Conservation (phyloP, 352 stramenopile genomes). For the Globisporangium mamillatum region DNA sequence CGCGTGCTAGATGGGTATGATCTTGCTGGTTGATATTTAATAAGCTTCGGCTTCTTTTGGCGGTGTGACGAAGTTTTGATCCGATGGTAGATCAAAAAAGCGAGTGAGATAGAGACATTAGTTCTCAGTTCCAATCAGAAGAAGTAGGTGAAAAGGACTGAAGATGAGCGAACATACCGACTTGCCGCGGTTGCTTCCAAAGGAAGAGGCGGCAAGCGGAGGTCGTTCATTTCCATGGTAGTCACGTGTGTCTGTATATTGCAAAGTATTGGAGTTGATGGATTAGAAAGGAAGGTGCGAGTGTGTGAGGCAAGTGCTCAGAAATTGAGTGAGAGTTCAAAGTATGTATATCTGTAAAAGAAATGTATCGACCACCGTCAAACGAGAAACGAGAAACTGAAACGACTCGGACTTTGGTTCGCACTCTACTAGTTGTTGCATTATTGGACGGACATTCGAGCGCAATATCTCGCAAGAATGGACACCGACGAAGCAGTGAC, state of each 20-base stretch:
- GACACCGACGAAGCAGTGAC: slow-evolving; percentile 22
- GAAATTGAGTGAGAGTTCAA: not conserved
- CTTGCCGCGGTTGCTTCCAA: not conserved
- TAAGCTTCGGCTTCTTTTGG: not conserved
- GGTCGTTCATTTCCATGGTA: not conserved
- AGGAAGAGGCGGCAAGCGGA: not conserved
- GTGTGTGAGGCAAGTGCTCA: not conserved
- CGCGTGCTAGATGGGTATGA: not conserved
- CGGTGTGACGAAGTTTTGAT: not conserved
- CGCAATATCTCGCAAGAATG: not conserved
- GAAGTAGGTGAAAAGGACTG: too few species aligned
- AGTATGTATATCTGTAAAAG: not conserved
- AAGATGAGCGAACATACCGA: not conserved
- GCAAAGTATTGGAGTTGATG: not conserved
- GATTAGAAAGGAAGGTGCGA: not conserved
- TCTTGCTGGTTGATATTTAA: slow-evolving; percentile 4
- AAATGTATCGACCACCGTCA: not conserved
- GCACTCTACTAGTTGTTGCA: not conserved
- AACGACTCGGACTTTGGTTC: not conserved
- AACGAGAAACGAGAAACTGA: not conserved
- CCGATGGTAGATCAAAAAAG: not conserved
- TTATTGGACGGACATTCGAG: not conserved
- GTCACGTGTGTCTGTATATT: not conserved
- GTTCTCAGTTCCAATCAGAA: too few species aligned
- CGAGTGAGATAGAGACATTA: not conserved